These are phyloP conservation scores for Ogataea chonburiensis DNA, from an alignment of 805 yeast genomes.

Conservation along the genomic window DNA sequence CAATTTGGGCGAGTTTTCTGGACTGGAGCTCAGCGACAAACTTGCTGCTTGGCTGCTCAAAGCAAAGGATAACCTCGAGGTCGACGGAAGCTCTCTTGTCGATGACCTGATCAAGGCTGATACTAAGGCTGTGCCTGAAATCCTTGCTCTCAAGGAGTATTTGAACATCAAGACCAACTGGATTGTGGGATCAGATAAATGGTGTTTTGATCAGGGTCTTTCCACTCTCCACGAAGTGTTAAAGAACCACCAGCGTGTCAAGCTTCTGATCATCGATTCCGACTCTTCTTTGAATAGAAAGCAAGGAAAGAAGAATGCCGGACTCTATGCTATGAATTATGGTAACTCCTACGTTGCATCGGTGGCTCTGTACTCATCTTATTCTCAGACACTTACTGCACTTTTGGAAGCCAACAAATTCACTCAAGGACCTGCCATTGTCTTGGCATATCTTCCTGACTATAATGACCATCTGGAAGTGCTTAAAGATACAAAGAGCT, in stretches of 20 bases:
- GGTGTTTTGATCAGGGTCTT: conserved; percentile 91
- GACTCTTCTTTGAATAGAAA: conserved; percentile 58
- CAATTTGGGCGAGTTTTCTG: conserved; percentile 43
- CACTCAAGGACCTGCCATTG: conserved; percentile 80
- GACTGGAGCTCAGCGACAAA: conserved; percentile 49
- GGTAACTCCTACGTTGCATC: conserved; percentile 90
- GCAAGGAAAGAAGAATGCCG: conserved; percentile 85
- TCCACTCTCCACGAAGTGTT: conserved; percentile 88
- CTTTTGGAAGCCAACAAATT: conserved; percentile 85
- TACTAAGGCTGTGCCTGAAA: conserved; percentile 31
- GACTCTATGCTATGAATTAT: conserved; percentile 91
- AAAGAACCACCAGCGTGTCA: conserved; percentile 65
- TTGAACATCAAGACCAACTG: conserved; percentile 59
- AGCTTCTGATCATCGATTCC: conserved; percentile 83
- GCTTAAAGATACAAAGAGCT: conserved; percentile 80
- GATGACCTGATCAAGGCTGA: conserved; percentile 40
- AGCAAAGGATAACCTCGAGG: conserved; percentile 39
- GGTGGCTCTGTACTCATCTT: conserved; percentile 89
- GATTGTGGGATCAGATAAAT: conserved; percentile 92
- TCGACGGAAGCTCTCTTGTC: conserved; percentile 30
- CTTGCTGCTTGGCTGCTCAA: conserved; percentile 71
- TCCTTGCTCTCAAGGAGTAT: conserved; percentile 46
- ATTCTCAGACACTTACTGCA: conserved; percentile 88
- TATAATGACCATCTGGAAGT: conserved; percentile 67
- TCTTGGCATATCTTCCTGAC: conserved; percentile 88